Base-by-base conservation (phyloP, 768 basidiomycete genomes). In the Trametes villosa region DNA sequence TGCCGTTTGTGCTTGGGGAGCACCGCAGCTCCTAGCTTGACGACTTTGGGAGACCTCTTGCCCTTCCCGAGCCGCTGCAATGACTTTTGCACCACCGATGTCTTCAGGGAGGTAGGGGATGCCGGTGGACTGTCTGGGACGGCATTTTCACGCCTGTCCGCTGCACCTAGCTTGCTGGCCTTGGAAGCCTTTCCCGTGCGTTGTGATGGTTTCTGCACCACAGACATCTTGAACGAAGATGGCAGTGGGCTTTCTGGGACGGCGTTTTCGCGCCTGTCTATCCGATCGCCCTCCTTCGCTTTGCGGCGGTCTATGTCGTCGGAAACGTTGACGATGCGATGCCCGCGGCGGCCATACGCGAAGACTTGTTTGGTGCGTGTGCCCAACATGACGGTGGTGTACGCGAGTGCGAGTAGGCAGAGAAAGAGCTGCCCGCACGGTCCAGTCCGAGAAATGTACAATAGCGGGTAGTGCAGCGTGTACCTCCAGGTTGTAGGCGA, bases 321-420 rank as follows among this genome's bases (percentile, higher is more conserved):
- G 4, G 65, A 63, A 6, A 67, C 69, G 26, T 66, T 67, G 51
- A 74, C 68, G 29, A 75, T 69, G 22, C 73, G 67, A 15, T 70
- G 72, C 12, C 67, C 70, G 26, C 72, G 68, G 12, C 68, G 65
- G 24, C 74, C 74, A 59, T 75, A 75, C n/a, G 73, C 59, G 24
- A 63, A 52, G 57, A 75, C 71, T 53, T 70, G 70, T 48, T 72
- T 73, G n/a, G 73, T 72, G 31, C 69, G 62, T 9, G 68, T 63
- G 41, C 71, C 68, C 20, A 72, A 66, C 71, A 74, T 72, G 26
- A 26, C 36, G 53, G 34, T 15, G 12, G 40, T 42, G 42, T 44
- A 60, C 24, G 31, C 33, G 22, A 57, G 41, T 12, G 40, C 12
- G 52, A 54, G 53, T 44, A 59, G 47, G 59, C 48, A 46, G 40